These are phyloP conservation scores for Gentiana macrophylla DNA, from an alignment of 257 asterid genomes.

Conservation along the genomic window DNA sequence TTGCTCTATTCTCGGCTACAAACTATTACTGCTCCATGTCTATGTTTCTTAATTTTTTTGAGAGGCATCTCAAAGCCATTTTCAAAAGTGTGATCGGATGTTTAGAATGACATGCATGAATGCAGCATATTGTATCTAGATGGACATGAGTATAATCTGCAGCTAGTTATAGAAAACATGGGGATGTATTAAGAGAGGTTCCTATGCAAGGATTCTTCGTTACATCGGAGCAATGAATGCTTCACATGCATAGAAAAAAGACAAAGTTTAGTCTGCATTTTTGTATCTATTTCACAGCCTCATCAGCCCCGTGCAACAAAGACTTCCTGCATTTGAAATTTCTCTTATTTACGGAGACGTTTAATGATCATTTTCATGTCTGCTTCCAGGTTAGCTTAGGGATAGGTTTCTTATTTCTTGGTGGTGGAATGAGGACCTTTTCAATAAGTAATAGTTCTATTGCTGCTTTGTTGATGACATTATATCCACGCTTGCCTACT, in stretches of 20 bases:
- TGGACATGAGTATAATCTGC: background rate
- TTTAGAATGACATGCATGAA: no score
- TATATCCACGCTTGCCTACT: slow-evolving; percentile 89
- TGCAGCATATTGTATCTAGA: background rate
- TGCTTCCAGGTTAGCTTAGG: slow-evolving; percentile 76
- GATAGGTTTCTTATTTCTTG: slow-evolving; percentile 89
- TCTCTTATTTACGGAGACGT: background rate
- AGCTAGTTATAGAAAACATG: background rate
- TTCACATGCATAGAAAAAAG: no score
- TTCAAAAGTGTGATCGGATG: no score
- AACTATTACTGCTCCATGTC: no score
- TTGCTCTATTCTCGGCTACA: background rate
- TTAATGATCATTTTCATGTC: background rate
- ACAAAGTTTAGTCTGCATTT: background rate
- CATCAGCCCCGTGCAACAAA: no score
- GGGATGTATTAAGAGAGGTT: background rate
- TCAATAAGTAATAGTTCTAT: slow-evolving; percentile 85
- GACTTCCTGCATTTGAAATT: no score
- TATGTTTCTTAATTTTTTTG: no score
- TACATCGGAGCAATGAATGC: no score
- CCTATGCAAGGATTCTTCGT: no score
- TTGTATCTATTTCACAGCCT: background rate
- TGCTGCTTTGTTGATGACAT: slow-evolving; percentile 82
- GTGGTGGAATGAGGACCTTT: slow-evolving; percentile 92
- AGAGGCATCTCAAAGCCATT: no score